These are phyloP conservation scores for Trichoderma lentiforme DNA, from an alignment of 2,329 filamentous ascomycete genomes.

Conservation along the genomic window DNA sequence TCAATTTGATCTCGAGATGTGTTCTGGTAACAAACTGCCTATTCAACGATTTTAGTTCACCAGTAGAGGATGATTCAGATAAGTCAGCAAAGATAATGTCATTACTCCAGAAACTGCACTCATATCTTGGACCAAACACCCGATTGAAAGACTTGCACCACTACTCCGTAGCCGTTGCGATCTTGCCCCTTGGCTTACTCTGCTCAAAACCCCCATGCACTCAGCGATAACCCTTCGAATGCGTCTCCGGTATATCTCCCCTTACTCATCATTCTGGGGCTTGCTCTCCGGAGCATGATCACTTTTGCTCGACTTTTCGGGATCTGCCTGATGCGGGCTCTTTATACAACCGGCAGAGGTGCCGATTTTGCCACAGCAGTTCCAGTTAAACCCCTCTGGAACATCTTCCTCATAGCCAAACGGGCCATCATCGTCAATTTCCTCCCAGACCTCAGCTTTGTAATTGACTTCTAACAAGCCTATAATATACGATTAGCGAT, in stretches of 20 bases:
- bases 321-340: not conserved
- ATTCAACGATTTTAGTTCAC: not conserved
- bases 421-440: not conserved
- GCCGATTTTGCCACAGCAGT: not conserved
- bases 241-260: not conserved
- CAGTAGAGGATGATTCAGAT: not conserved
- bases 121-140: not conserved
- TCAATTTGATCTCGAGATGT: not conserved
- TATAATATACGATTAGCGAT: not conserved
- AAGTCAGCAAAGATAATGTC: not conserved
- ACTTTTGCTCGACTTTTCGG: not conserved
- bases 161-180: not conserved
- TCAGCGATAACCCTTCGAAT: not conserved
- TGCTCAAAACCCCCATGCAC: not conserved
- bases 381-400: slow-evolving; percentile 3
- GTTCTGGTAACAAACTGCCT: not conserved
- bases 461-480: not conserved
- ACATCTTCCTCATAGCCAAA: not conserved
- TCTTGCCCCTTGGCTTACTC: not conserved
- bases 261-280: not conserved
- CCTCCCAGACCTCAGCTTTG: not conserved
- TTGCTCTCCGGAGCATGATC: not conserved
- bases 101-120: not conserved
- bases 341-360: not conserved
- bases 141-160: not conserved